Percentiles rank a stretch among this genome's conserved stretches.
Conservation (phyloP, 176 grass and related monocot genomes). For the Coix lacrymajobi region DNA sequence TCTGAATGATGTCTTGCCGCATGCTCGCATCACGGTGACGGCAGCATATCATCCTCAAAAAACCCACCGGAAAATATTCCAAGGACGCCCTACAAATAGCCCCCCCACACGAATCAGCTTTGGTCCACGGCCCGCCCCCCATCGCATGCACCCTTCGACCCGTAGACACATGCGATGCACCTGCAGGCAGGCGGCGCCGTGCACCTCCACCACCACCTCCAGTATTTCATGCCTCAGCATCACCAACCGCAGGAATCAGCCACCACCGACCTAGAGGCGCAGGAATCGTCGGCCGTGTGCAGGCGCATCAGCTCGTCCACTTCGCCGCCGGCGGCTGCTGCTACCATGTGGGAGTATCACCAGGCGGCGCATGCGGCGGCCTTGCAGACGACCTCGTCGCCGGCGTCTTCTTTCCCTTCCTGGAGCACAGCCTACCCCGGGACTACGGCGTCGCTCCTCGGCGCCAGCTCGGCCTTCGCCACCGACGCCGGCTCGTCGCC, state of each 20-base stretch:
- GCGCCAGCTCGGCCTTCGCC: constrained; percentile 17
- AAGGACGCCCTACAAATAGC: constrained; percentile 42
- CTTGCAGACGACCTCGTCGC: constrained; percentile 15
- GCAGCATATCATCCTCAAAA: constrained; percentile 32
- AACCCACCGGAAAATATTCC: constrained; percentile 7
- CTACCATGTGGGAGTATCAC: constrained; percentile 50
- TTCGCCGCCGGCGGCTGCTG: constrained; percentile 12
- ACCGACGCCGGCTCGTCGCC: constrained; percentile 4
- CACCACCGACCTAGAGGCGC: constrained; percentile 6
- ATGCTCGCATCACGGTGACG: constrained; percentile 47
- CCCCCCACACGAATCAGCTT: constrained; percentile 27
- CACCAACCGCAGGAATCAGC: neutral
- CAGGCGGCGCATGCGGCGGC: constrained; percentile 17
- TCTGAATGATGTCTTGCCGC: constrained; percentile 46
- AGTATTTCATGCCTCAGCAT: constrained; percentile 54
- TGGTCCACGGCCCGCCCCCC: constrained; percentile 46
- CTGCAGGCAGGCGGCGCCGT: constrained; percentile 28
- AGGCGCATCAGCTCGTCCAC: constrained; percentile 9
- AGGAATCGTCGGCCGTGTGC: neutral
- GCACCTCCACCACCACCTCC: constrained; percentile 19
- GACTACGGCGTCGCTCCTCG: constrained; percentile 24
- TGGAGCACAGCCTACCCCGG: constrained; percentile 31
- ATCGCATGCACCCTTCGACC: constrained; percentile 6
- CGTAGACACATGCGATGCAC: constrained; percentile 47
- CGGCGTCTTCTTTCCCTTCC: constrained; percentile 14